Percentiles rank a stretch among this genome's conserved stretches.
Conservation (phyloP, 2,329 filamentous ascomycete genomes). For the Helicocarpus griseus region DNA sequence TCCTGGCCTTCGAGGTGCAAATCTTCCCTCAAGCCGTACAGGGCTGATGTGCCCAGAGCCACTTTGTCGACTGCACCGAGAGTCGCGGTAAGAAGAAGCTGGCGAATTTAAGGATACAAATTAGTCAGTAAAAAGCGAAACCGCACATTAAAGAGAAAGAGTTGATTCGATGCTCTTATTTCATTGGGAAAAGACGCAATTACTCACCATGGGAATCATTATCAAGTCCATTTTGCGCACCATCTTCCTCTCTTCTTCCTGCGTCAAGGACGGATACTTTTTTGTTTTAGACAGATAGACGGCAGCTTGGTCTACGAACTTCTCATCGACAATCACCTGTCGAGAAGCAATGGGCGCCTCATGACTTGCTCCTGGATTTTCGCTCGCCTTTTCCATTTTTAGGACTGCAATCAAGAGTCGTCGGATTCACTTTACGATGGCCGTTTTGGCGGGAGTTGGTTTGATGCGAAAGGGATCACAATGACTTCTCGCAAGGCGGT, state of each 20-base stretch:
- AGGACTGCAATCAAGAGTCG: not conserved
- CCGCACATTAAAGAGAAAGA: not conserved
- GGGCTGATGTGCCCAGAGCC: conserved; percentile 34
- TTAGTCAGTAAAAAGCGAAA: not conserved
- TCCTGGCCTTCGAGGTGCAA: conserved; percentile 41
- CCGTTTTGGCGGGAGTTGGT: not conserved
- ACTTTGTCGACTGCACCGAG: conserved; percentile 23
- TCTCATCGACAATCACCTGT: not conserved
- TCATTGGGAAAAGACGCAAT: not conserved
- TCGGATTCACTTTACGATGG: not conserved
- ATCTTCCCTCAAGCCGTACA: conserved; percentile 45
- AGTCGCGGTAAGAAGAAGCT: conserved; percentile 20
- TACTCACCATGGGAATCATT: conserved; percentile 45
- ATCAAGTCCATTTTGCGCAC: conserved; percentile 47
- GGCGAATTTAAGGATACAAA: not conserved
- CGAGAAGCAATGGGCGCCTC: not conserved
- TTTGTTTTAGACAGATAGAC: conserved; percentile 16
- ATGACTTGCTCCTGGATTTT: not conserved
- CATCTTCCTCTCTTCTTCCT: conserved; percentile 18
- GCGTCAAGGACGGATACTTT: conserved; percentile 15
- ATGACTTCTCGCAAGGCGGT: no score
- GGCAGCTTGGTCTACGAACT: conserved; percentile 18
- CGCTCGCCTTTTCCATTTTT: not conserved
- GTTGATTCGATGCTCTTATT: not conserved
- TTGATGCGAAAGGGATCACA: not conserved